Percentiles rank a stretch among this genome's conserved stretches.
phyloP scores from a whole-genome alignment of 257 asterid species.

The Leonotis leonurus region DNA sequence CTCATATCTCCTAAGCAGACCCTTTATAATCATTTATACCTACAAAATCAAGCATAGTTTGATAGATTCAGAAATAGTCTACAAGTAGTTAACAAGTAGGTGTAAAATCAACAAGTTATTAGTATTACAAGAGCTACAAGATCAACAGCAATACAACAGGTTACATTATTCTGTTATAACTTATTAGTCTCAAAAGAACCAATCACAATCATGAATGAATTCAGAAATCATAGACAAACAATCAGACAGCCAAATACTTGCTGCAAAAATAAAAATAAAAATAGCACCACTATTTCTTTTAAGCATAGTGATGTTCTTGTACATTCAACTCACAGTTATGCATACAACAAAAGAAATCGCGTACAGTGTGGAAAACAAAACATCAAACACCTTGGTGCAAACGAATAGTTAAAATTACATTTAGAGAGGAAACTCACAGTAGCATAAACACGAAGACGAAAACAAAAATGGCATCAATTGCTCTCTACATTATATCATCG shows the following conservation, averaged over 20 bases:
- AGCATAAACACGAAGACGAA: not conserved
- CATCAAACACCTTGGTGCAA: not conserved
- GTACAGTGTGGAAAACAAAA: not conserved
- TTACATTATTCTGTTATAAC: not conserved
- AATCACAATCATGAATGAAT: too few species aligned
- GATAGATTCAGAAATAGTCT: not conserved
- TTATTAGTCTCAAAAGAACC: not conserved
- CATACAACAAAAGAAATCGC: not conserved
- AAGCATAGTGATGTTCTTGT: not conserved
- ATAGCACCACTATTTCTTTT: not conserved
- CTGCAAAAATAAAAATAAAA: not conserved
- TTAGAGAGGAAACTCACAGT: not conserved
- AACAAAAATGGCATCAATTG: not conserved
- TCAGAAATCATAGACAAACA: not conserved
- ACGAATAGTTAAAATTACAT: not conserved
- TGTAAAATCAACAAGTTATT: not conserved
- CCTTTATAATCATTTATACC: conserved; percentile 78
- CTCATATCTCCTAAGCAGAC: conserved; percentile 61
- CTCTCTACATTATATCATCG: not conserved
- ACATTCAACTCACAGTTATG: not conserved
- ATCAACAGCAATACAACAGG: not conserved
- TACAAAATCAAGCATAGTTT: conserved; percentile 13
- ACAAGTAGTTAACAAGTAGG: not conserved
- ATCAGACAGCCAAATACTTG: not conserved
- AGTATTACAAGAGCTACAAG: not conserved